These are phyloP conservation scores for Coemansia sp. DNA, from an alignment of 192 early-diverging fungal species.

Conservation along the genomic window DNA sequence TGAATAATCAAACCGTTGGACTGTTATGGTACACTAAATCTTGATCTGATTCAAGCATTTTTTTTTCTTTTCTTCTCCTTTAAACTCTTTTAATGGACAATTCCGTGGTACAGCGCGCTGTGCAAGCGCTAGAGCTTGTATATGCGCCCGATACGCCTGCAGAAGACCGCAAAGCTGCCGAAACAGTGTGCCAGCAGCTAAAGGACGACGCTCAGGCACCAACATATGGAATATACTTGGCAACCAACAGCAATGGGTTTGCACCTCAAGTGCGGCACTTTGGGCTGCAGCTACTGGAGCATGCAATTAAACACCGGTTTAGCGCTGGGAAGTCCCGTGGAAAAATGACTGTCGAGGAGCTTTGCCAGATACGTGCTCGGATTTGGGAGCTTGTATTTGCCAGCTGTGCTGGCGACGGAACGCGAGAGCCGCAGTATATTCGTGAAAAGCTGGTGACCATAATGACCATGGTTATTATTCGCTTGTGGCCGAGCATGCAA, in stretches of 20 bases:
- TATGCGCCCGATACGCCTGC: slow-evolving; percentile 26
- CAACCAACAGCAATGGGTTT: slow-evolving; percentile 6
- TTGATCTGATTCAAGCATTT: background rate
- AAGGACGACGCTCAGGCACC: slow-evolving; percentile 19
- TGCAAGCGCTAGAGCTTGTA: slow-evolving; percentile 39
- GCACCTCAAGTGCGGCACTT: slow-evolving; percentile 28
- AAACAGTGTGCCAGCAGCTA: slow-evolving; percentile 32
- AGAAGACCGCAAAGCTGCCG: slow-evolving; percentile 33
- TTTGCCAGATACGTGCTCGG: slow-evolving; percentile 15
- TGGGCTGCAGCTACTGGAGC: slow-evolving; percentile 44
- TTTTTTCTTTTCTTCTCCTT: background rate
- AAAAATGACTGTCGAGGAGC: slow-evolving; percentile 1
- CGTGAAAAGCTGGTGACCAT: slow-evolving; percentile 42
- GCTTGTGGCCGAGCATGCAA: slow-evolving; percentile 31
- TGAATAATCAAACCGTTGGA: too few relatives aligned
- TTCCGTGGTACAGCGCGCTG: slow-evolving; percentile 11
- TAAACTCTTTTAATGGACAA: slow-evolving; percentile 25
- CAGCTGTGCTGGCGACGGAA: background rate
- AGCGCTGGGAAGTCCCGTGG: background rate
- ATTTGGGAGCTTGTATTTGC: slow-evolving; percentile 21
- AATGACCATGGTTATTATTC: slow-evolving; percentile 30
- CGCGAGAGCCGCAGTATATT: slow-evolving; percentile 21
- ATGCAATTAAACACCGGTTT: slow-evolving; percentile 24
- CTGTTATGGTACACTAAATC: too few relatives aligned
- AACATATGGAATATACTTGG: slow-evolving; percentile 24